These are phyloP conservation scores for Besnoitia besnoiti DNA, from an alignment of 169 alveolate genomes.

Conservation along the genomic window DNA sequence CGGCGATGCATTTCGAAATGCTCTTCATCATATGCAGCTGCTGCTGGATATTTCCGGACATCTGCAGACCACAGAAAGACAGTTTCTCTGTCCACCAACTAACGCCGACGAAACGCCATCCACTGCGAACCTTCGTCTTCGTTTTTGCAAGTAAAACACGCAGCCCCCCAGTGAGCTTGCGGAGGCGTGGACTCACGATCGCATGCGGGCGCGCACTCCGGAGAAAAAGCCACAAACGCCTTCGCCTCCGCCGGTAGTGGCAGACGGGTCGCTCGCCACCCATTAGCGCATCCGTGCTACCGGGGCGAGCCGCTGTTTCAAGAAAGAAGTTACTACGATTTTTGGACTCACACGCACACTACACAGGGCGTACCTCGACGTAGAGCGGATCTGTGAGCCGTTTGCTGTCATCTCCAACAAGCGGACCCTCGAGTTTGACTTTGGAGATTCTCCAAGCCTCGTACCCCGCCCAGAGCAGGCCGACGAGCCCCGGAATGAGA, in stretches of 20 bases:
- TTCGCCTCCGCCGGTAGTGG: no score
- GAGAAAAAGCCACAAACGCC: no score
- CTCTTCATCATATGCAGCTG: constrained; percentile 77
- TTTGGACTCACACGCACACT: no score
- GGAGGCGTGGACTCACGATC: no score
- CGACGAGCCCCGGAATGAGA: constrained; percentile 34
- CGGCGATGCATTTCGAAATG: constrained; percentile 81
- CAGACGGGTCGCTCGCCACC: no score
- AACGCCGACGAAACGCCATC: not conserved
- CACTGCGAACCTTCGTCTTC: no score
- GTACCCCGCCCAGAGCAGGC: constrained; percentile 36
- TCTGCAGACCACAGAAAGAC: not conserved
- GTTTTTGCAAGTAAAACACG: no score
- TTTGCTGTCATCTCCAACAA: constrained; percentile 15
- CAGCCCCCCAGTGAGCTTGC: not conserved
- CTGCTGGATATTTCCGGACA: constrained; percentile 54
- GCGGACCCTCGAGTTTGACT: constrained; percentile 48
- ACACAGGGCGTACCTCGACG: constrained; percentile 38
- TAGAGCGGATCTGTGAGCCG: constrained; percentile 57
- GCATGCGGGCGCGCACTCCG: no score
- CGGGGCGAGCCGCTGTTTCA: no score
- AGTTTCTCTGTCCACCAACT: not conserved
- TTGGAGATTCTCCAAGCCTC: constrained; percentile 47
- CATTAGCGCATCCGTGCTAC: no score
- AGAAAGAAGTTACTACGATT: no score